Percentiles rank a stretch among this genome's conserved stretches.
Evolutionary conservation across 352 stramenopile genomes (phyloP).

Genomic region (Phytopythium sindhum): DNA sequence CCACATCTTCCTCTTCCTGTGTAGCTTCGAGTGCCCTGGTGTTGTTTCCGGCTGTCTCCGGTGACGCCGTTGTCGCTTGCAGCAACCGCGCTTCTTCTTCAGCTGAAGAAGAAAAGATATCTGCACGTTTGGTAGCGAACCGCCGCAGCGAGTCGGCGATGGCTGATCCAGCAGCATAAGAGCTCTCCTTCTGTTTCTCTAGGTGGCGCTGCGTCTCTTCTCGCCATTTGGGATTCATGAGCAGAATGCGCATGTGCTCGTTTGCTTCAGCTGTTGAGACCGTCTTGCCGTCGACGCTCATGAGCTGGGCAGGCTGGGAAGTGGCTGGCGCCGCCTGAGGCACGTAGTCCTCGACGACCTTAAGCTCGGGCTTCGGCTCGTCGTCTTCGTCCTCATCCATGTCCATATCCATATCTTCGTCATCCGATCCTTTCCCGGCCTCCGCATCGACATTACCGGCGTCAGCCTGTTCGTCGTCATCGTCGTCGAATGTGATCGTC

Average conservation of each 20-base stretch:
- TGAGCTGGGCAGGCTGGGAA: conserved; percentile 30
- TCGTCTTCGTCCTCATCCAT: conserved; percentile 84
- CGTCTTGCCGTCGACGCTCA: conserved; percentile 87
- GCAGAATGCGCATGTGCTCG: conserved; percentile 99
- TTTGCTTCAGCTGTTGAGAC: conserved; percentile 86
- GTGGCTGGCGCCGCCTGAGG: conserved; percentile 34
- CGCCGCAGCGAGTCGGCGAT: conserved; percentile 94
- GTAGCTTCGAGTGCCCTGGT: conserved; percentile 17
- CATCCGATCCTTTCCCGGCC: conserved; percentile 53
- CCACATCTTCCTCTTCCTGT: conserved; percentile 45
- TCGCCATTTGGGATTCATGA: conserved; percentile 98
- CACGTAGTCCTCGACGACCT: conserved; percentile 86
- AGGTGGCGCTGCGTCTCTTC: conserved; percentile 95
- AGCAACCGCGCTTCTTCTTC: conserved; percentile 77
- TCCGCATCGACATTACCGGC: conserved; percentile 17
- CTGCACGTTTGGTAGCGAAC: conserved; percentile 90
- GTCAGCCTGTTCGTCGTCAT: conserved; percentile 61
- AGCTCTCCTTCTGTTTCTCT: conserved; percentile 97
- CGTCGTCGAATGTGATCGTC: conserved; percentile 95
- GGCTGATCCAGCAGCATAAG: conserved; percentile 91
- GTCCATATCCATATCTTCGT: conserved; percentile 91
- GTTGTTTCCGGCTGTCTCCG: conserved; percentile 17
- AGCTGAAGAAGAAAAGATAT: conserved; percentile 92
- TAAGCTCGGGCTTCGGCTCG: conserved; percentile 53
- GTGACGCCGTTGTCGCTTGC: conserved; percentile 36